Conservation (phyloP, 805 yeast species). For the Brettanomyces sp. region DNA sequence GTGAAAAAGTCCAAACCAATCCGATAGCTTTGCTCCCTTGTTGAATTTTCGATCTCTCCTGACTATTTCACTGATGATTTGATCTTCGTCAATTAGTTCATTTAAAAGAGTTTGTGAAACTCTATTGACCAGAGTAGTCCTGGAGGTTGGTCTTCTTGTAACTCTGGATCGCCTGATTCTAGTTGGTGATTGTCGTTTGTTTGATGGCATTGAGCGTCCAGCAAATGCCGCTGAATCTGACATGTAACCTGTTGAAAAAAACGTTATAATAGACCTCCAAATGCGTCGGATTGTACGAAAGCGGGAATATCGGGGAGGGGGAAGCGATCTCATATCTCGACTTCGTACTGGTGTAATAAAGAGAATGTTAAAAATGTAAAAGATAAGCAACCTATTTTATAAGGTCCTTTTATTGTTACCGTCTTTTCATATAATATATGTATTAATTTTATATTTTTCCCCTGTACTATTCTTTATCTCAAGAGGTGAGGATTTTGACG, state of each 20-base stretch:
- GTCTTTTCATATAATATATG: too few species aligned
- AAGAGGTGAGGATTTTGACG: too few species aligned
- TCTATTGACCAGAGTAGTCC: conserved; percentile 16
- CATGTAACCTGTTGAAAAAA: conserved; percentile 26
- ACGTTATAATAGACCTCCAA: conserved; percentile 21
- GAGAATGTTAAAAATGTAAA: too few species aligned
- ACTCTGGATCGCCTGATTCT: conserved; percentile 23
- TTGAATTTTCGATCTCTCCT: neutral
- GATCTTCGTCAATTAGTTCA: conserved; percentile 14
- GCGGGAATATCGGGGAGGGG: conserved; percentile 28
- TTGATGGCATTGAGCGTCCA: conserved; percentile 9
- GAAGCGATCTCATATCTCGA: conserved; percentile 24
- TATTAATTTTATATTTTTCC: too few species aligned
- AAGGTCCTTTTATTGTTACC: too few species aligned
- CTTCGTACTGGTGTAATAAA: too few species aligned
- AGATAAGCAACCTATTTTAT: too few species aligned
- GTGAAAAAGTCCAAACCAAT: neutral
- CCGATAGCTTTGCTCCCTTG: neutral
- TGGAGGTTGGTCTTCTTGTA: conserved; percentile 22
- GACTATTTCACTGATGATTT: conserved; percentile 3
- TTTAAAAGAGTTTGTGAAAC: conserved; percentile 15
- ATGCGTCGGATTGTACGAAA: conserved; percentile 23
- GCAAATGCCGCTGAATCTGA: conserved; percentile 25
- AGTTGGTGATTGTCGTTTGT: conserved; percentile 17
- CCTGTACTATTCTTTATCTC: too few species aligned